Evolutionary conservation across 1,284 basidiomycete genomes (phyloP), one percentile per base, ranked within the genome.

Genomic region (Microbotryomycetes sp.): DNA sequence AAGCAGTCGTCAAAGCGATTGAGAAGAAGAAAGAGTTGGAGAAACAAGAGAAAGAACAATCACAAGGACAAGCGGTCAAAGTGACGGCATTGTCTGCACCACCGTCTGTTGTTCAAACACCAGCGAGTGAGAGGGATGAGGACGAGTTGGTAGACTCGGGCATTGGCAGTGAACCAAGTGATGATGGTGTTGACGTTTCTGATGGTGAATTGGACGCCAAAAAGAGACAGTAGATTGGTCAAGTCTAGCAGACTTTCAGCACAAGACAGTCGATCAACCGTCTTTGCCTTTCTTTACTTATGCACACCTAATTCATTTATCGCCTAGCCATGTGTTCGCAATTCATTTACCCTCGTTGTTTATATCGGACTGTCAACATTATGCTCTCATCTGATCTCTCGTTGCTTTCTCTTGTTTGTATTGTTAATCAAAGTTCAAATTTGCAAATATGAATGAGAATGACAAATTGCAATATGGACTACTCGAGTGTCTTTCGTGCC

Each of bases 1-100:
- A 87, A 30, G 89, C 90, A 32, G 74, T 77, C 53, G 77, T 79
- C 74, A 62, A 62, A 12, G 53, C 36, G 19, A 69, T 73, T 62
- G 75, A 76, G 60, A 76, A 79, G 68, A 59, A 61, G 50, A 26
- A 54, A 42, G 50, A 31, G 51, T 6, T 53, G 55, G 55, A 31
- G 55, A 49, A 29, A 47, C 36, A 42, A 12, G 36, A 42, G 36
- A 9, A 42, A 19, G 12, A 42, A 19, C 36, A 42, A 19, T 9
- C 9, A 12, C 12, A 12, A 12, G 36, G 19, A 9, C 36, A 42
- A 19, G 36, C 36, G 19, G 36, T 42, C 36, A 42, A 19, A 42
- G 36, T 42, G 12, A 42, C 36, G 36, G 36, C 36, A 9, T 12
- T 42, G 12, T 42, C 36, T 9, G 12, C 9, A 42, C 36, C 36